Conservation (phyloP, 805 yeast genomes). For the Teunomyces barrocoloradensis region DNA sequence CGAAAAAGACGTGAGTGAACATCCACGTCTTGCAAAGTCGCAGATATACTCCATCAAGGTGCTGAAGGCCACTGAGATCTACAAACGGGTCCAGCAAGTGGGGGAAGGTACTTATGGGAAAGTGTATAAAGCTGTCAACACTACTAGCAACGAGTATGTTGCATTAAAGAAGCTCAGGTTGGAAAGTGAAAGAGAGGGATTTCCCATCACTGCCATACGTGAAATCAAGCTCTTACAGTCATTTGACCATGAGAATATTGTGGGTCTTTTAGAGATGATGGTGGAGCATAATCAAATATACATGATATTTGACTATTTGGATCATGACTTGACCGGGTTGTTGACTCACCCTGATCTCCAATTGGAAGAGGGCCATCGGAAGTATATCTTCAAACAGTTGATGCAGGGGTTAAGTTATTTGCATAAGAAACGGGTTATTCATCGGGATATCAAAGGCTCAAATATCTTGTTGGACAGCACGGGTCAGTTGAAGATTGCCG, state of each 20-base stretch:
- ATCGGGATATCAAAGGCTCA: conserved; percentile 81
- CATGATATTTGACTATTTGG: conserved; percentile 92
- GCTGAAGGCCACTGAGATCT: conserved; percentile 38
- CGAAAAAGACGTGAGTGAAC: not conserved
- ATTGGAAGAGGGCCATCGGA: conserved; percentile 62
- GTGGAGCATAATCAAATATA: conserved; percentile 70
- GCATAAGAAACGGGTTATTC: conserved; percentile 67
- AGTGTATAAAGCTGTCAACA: conserved; percentile 83
- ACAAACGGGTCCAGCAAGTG: conserved; percentile 78
- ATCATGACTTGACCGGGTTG: conserved; percentile 89
- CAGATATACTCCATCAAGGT: conserved; percentile 36
- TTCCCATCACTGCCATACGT: conserved; percentile 92
- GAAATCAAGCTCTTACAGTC: conserved; percentile 85
- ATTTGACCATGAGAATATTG: conserved; percentile 77
- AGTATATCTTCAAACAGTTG: conserved; percentile 63
- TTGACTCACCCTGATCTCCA: conserved; percentile 69
- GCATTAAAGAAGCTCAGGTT: conserved; percentile 83
- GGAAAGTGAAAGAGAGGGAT: conserved; percentile 89
- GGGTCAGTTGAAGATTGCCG: conserved; percentile 71
- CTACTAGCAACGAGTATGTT: conserved; percentile 64
- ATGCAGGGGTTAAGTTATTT: conserved; percentile 67
- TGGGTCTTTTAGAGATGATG: conserved; percentile 86
- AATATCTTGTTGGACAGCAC: conserved; percentile 62
- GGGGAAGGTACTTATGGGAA: conserved; percentile 99
- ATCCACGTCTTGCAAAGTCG: conserved; percentile 1